Evolutionary conservation across 371 early-diverging fungal genomes (phyloP), one percentile per base, ranked within the genome.

Genomic region (Entomophthora muscae): DNA sequence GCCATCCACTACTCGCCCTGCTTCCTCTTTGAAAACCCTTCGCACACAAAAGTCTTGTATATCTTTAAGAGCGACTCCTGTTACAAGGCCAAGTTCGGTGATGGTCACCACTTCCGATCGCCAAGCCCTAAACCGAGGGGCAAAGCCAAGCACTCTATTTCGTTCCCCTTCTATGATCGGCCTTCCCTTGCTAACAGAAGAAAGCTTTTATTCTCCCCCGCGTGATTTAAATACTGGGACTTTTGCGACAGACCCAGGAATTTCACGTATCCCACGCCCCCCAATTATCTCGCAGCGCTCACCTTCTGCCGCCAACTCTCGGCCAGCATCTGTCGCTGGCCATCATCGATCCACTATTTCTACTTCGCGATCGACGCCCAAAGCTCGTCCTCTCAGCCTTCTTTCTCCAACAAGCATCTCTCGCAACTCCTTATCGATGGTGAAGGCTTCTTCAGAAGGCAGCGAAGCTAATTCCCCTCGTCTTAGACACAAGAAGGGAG

Each of bases 211-310:
- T 26, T 30, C 58, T 26, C 58, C 58, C 26, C 58, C 58, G 1
- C 17, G 31, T 3, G 58, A 57, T 21, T 21, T 57, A 7, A 57
- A 57, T 31, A 29, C 58, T 57, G 58, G 58, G 17, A 57, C 27
- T 26, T 21, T 57, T 2, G 58, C 58, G 26, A 31, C 58, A 2
- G 58, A 57, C 17, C 17, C 12, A 3, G 26, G 29, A 3, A 7
- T 29, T 1, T 57, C 58, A 31, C 58, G 58, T 12, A 57, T 57
- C 13, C 58, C 58, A 21, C 58, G 29, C 17, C 58, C 58, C 17
- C 58, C 58, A 5, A n/a, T n/a, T n/a, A n/a, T n/a, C n/a, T n/a
- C n/a, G n/a, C n/a, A n/a, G n/a, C n/a, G n/a, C n/a, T n/a, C n/a
- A n/a, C n/a, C n/a, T n/a, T n/a, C n/a, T n/a, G 5, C 42, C 42